Evolutionary conservation across 768 basidiomycete genomes (phyloP).

Genomic region (Auricularia auricula-judae): DNA sequence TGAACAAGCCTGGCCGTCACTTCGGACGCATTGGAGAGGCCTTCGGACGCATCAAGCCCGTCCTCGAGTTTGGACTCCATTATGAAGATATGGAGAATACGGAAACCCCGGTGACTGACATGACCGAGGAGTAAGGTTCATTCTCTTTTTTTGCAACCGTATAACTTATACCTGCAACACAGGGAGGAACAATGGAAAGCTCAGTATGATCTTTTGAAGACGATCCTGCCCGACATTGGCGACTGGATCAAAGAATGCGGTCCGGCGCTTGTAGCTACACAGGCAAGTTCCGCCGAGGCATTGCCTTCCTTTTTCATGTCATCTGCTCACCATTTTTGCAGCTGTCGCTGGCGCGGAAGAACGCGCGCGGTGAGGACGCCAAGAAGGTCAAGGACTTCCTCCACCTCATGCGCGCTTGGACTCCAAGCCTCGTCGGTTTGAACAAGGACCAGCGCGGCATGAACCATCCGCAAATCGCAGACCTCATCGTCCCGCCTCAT

Average conservation of each 20-base stretch:
- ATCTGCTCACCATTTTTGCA: not conserved
- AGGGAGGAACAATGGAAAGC: no score
- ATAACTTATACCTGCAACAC: no score
- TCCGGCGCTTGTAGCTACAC: no score
- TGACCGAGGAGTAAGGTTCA: not conserved
- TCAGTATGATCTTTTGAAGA: no score
- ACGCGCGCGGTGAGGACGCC: constrained; percentile 1
- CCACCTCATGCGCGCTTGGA: not conserved
- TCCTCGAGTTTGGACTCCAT: not conserved
- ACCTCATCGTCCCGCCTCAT: no score
- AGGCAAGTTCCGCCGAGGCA: not conserved
- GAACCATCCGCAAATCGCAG: no score
- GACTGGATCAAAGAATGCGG: no score
- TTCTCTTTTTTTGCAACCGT: no score
- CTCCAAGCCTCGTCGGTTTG: not conserved
- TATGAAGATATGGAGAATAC: not conserved
- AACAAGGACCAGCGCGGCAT: no score
- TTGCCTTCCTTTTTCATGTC: not conserved
- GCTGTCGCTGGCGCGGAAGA: not conserved
- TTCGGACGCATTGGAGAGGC: not conserved
- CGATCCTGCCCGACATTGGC: no score
- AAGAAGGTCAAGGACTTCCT: not conserved
- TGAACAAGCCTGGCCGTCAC: not conserved
- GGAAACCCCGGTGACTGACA: not conserved
- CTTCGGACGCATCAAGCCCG: not conserved